Percentiles rank a stretch among this genome's conserved stretches.
Conservation (phyloP, 1,284 basidiomycete genomes). For the Golubevia pallescens region DNA sequence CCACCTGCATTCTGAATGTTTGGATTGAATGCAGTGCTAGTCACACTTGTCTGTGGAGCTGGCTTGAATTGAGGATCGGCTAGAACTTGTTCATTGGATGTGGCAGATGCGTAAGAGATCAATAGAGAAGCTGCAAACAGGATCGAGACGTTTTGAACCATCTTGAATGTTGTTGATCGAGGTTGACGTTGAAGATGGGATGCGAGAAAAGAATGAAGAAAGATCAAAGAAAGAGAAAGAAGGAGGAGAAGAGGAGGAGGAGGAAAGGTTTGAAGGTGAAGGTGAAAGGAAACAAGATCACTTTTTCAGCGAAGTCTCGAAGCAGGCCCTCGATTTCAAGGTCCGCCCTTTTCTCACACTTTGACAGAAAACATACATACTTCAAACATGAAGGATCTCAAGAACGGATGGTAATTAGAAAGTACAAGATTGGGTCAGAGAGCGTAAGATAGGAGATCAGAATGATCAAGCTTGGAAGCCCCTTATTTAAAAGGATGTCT, state of each 20-base stretch:
- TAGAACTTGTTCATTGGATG: neutral
- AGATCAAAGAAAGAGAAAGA: neutral
- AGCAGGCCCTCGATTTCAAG: no score
- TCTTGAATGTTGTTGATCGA: no score
- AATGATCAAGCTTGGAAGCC: no score
- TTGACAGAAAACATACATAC: no score
- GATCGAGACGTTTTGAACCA: neutral
- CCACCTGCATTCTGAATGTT: slow-evolving; percentile 33
- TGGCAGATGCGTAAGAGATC: neutral
- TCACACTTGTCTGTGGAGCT: slow-evolving; percentile 8
- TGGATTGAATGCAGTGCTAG: slow-evolving; percentile 25
- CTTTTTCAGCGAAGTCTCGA: no score
- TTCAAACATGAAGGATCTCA: no score
- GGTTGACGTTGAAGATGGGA: neutral
- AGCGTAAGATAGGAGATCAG: no score
- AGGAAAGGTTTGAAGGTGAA: neutral
- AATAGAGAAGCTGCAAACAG: neutral
- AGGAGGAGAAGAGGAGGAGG: neutral
- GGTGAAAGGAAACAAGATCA: no score
- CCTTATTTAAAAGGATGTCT: no score
- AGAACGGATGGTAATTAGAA: no score
- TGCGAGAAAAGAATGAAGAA: neutral
- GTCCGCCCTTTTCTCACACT: no score
- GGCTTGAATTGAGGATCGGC: slow-evolving; percentile 1
- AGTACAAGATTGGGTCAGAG: no score